A percentile compares a stretch with the other conserved stretches of the same genome.
These are phyloP conservation scores for Hypholoma fasciculare DNA, from an alignment of 768 basidiomycete species.

Conservation along the genomic window DNA sequence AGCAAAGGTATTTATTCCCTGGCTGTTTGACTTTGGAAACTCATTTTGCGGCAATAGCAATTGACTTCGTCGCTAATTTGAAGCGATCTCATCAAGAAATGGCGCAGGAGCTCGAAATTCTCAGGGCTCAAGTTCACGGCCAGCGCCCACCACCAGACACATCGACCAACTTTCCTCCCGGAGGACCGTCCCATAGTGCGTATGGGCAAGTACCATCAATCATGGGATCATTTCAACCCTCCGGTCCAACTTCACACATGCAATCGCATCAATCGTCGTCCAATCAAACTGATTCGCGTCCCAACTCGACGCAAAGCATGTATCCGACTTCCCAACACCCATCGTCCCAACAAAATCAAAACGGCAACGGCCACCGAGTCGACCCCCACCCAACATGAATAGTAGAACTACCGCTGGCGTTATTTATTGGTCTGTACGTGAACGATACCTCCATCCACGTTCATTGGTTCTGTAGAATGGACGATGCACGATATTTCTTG, in stretches of 20 bases:
- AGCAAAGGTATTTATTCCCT: slow-evolving; percentile 70
- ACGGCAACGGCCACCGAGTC: slow-evolving; percentile 43
- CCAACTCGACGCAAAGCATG: slow-evolving; percentile 62
- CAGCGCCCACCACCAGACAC: slow-evolving; percentile 57
- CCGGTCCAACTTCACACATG: slow-evolving; percentile 46
- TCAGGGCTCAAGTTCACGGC: slow-evolving; percentile 74
- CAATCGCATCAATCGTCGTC: slow-evolving; percentile 42
- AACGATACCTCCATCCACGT: background rate
- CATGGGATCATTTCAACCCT: slow-evolving; percentile 27
- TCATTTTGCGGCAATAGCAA: slow-evolving; percentile 48
- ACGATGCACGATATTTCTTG: background rate
- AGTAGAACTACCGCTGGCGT: slow-evolving; percentile 4
- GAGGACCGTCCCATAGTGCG: slow-evolving; percentile 46
- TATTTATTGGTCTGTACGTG: slow-evolving; percentile 8
- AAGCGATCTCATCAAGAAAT: slow-evolving; percentile 79
- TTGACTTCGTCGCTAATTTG: slow-evolving; percentile 82
- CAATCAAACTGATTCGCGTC: slow-evolving; percentile 48
- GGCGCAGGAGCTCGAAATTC: slow-evolving; percentile 74
- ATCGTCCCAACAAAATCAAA: slow-evolving; percentile 33
- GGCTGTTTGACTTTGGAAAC: slow-evolving; percentile 6
- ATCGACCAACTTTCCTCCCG: slow-evolving; percentile 49
- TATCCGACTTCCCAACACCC: slow-evolving; percentile 44
- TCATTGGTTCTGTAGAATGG: background rate
- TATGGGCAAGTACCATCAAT: slow-evolving; percentile 42
- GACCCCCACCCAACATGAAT: slow-evolving; percentile 27